Evolutionary conservation across 2,329 filamentous ascomycete species (phyloP).

Genomic region (Teratosphaeria destructans): DNA sequence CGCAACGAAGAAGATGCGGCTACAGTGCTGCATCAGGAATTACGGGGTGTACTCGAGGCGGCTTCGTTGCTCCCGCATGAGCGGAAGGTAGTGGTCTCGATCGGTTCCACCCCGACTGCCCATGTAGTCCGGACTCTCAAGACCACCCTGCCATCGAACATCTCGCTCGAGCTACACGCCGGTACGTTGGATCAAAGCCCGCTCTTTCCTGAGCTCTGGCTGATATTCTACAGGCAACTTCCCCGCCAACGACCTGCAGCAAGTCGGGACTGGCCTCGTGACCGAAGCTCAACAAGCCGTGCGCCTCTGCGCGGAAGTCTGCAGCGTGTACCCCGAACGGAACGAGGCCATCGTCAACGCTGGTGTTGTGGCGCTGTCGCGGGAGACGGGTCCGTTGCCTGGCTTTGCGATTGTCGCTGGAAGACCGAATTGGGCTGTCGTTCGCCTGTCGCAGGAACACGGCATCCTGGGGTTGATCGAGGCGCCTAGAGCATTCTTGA

Average conservation of each 20-base stretch:
- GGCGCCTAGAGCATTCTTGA: background rate
- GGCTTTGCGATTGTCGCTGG: background rate
- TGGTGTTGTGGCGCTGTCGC: background rate
- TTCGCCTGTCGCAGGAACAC: background rate
- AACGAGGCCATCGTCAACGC: background rate
- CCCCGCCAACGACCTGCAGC: background rate
- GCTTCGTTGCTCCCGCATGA: background rate
- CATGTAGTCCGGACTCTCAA: background rate
- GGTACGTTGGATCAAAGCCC: background rate
- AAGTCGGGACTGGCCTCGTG: background rate
- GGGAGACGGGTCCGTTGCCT: background rate
- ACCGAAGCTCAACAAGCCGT: background rate
- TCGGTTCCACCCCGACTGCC: background rate
- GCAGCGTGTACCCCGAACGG: background rate
- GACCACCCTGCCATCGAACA: background rate
- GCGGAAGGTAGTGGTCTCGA: background rate
- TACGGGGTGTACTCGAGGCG: background rate
- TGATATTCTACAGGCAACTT: background rate
- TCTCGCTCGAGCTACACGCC: background rate
- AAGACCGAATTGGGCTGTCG: background rate
- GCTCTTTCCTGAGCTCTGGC: background rate
- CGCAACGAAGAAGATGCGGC: background rate
- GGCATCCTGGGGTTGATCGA: background rate
- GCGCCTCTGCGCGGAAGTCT: background rate
- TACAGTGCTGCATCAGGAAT: background rate